A percentile compares a stretch with the other conserved stretches of the same genome.
Evolutionary conservation across 805 yeast genomes (phyloP).

Genomic region (Wickerhamomyces sydowiorum): DNA sequence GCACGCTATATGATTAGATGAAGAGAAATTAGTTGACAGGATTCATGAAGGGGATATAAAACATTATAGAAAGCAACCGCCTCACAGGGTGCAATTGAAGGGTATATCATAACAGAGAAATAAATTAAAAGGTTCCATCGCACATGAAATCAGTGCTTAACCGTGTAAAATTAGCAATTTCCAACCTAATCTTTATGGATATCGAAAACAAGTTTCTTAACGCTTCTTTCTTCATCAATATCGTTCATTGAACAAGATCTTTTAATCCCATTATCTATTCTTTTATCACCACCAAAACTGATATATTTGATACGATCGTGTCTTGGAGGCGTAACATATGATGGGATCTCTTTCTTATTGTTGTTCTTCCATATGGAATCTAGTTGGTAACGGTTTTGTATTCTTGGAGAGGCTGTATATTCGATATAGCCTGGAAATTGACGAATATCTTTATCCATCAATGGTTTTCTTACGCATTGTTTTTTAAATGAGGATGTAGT

Average conservation of each 20-base stretch:
- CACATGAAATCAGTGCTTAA: too few species aligned
- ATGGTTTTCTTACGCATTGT: conserved; percentile 1
- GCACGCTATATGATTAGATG: too few species aligned
- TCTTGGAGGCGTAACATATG: conserved; percentile 23
- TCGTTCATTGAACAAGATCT: conserved; percentile 18
- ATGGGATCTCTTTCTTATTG: conserved; percentile 11
- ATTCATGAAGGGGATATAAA: too few species aligned
- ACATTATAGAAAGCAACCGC: too few species aligned
- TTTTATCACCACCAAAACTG: conserved; percentile 8
- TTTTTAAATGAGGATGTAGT: not conserved
- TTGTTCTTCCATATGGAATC: conserved; percentile 14
- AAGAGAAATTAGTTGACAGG: too few species aligned
- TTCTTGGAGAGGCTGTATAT: conserved; percentile 1
- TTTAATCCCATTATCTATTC: conserved; percentile 10
- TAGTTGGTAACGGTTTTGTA: conserved; percentile 4
- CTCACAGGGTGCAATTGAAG: too few species aligned
- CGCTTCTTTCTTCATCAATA: conserved; percentile 13
- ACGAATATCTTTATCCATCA: conserved; percentile 14
- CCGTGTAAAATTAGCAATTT: not conserved
- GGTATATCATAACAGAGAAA: too few species aligned
- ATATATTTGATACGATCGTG: conserved; percentile 13
- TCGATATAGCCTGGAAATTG: conserved; percentile 14
- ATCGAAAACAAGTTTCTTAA: conserved; percentile 20
- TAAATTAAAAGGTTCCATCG: too few species aligned
- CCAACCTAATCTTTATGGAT: conserved; percentile 14